These are phyloP conservation scores for Casuarina equisetifolia DNA, from an alignment of 306 rosid genomes.

Conservation along the genomic window DNA sequence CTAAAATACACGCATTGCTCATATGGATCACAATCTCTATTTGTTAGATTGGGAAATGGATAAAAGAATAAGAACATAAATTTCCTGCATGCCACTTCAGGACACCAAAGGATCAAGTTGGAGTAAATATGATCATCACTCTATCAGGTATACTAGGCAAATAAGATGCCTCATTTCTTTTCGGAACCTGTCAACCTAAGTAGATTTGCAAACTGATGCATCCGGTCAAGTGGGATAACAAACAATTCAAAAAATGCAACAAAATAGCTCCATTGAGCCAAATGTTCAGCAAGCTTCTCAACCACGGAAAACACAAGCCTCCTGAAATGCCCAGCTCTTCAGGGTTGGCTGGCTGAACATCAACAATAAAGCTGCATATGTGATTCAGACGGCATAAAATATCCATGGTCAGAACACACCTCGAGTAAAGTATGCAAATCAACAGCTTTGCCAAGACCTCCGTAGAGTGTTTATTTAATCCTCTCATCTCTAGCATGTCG, in stretches of 20 bases:
- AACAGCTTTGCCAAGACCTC: constrained; percentile 86
- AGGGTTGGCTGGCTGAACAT: constrained; percentile 65
- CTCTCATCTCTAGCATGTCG: constrained; percentile 97
- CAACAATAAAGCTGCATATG: constrained; percentile 11
- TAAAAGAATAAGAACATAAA: no score
- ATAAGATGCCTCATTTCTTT: constrained; percentile 74
- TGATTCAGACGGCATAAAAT: neutral
- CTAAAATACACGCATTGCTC: constrained; percentile 18
- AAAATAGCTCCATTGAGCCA: constrained; percentile 91
- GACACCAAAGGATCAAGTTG: constrained; percentile 5
- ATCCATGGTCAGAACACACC: constrained; percentile 39
- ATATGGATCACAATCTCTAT: neutral
- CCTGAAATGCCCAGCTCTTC: constrained; percentile 94
- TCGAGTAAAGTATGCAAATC: constrained; percentile 74
- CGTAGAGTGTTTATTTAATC: constrained; percentile 72
- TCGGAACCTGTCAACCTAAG: constrained; percentile 67
- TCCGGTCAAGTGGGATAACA: constrained; percentile 69
- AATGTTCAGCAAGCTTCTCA: constrained; percentile 89
- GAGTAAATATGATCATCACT: neutral
- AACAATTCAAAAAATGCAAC: constrained; percentile 82
- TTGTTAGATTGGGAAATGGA: no score
- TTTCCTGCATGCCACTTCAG: neutral
- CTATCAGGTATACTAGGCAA: constrained; percentile 54
- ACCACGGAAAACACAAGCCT: constrained; percentile 90
- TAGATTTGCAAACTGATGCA: constrained; percentile 64